Evolutionary conservation across 169 alveolate species (phyloP).

Genomic region (Fabrea salina): DNA sequence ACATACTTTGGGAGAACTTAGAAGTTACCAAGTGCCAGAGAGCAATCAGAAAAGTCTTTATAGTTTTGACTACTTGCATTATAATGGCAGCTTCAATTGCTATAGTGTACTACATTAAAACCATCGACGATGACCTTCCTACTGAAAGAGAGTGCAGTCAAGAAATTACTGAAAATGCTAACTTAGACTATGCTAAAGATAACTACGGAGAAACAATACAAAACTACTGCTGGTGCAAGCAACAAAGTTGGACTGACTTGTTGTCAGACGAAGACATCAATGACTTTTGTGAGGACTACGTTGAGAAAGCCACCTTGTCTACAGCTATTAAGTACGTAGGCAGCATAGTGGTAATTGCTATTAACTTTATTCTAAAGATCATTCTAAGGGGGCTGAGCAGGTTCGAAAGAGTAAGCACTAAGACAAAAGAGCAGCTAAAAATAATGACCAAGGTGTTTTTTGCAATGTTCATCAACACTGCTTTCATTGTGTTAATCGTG

Average conservation of each 20-base stretch:
- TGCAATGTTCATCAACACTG: slow-evolving; percentile 43
- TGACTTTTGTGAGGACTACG: slow-evolving; percentile 10
- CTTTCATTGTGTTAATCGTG: slow-evolving; percentile 29
- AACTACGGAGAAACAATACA: background rate
- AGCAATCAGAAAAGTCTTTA: slow-evolving; percentile 19
- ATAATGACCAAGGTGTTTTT: slow-evolving; percentile 38
- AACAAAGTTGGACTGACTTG: slow-evolving; percentile 9
- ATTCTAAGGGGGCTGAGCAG: background rate
- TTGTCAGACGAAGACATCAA: slow-evolving; percentile 3
- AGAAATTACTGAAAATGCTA: background rate
- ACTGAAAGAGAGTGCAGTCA: background rate
- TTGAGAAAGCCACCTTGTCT: background rate
- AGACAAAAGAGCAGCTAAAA: background rate
- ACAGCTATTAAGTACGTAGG: background rate
- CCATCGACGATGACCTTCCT: background rate
- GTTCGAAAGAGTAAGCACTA: slow-evolving; percentile 38
- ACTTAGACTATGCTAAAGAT: background rate
- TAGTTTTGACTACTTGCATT: background rate
- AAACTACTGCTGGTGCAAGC: slow-evolving; percentile 34
- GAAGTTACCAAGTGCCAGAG: slow-evolving; percentile 39
- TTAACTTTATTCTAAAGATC: slow-evolving; percentile 26
- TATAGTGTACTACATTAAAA: slow-evolving; percentile 25
- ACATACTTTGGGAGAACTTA: slow-evolving; percentile 49
- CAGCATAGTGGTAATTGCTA: background rate
- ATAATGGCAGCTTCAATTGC: slow-evolving; percentile 29